These are phyloP conservation scores for Populus hybrid DNA, from an alignment of 441 rosid genomes.

Conservation along the genomic window DNA sequence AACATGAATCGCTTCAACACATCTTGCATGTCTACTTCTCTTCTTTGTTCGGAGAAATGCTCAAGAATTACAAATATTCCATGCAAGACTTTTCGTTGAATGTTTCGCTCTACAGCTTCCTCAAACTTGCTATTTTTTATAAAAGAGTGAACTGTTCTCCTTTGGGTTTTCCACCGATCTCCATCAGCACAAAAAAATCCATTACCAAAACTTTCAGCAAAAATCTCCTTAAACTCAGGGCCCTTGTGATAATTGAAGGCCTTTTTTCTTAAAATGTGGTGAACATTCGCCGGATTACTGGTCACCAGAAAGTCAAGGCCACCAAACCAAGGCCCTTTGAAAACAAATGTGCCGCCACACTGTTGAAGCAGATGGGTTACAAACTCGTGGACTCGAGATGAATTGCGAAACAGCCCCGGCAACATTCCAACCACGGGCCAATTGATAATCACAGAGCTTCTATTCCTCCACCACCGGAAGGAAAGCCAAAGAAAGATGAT, in stretches of 20 bases:
- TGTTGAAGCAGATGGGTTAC: background rate
- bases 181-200: slow-evolving; percentile 13
- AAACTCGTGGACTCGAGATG: background rate
- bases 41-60: background rate
- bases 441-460: background rate
- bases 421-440: background rate
- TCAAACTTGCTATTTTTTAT: background rate
- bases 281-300: background rate
- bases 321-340: background rate
- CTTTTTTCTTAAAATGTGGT: background rate
- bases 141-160: background rate
- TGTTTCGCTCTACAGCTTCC: background rate
- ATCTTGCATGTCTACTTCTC: background rate
- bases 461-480: background rate
- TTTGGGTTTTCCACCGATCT: background rate
- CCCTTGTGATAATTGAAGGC: background rate
- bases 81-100: background rate
- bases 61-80: background rate
- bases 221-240: background rate
- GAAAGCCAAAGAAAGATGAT: background rate
- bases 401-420: background rate
- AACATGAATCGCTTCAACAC: background rate
- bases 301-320: background rate
- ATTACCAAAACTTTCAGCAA: background rate
- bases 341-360: background rate